Evolutionary conservation across 371 early-diverging fungal genomes (phyloP), one percentile per base, ranked within the genome.

Genomic region (Saksenaea vasiformis): DNA sequence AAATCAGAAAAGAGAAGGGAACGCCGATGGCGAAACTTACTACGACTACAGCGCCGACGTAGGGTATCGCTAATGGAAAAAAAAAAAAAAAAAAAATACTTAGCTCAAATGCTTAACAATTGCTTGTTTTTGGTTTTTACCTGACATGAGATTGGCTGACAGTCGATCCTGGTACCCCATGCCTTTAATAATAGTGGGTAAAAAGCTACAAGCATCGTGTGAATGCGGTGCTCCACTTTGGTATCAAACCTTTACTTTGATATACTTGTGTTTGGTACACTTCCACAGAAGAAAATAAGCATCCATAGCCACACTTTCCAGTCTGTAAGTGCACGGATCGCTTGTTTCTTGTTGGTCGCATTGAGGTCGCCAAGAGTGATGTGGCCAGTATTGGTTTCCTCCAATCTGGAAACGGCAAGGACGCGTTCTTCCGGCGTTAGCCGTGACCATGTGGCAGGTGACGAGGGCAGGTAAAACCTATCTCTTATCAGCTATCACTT

Each of bases 221-320:
- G 41, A 22, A 35, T 15, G 1, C 22, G 8, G 22, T 8, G 13
- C 13, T 1, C 7, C 15, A 47, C 15, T 27, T 5, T 34, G 38
- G 15, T 14, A 34, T 1, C 17, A 15, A 24, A 38, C 24, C 10
- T 65, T 72, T 72, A 74, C 80, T 80, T 80, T 53, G 80, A 80
- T 36, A 80, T 66, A 26, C 78, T 78, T 1, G 80, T 80, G 24
- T 80, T 80, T 13, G 80, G 78, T 8, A 80, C 80, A 56, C 78
- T 78, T 19, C 80, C 80, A 61, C 78, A 73, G 39, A 80, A 80
- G 54, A 80, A 80, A 76, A 80, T 80, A 55, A 78, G 11, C 80
- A 80, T 80, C 67, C 78, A 80, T 24, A 78, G 53, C 80, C 80
- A 80, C 5, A 80, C 76, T 61, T 80, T 80, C 76, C 78, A 76